phyloP scores from a whole-genome alignment of 2,329 filamentous ascomycete species.

The Claviceps capensis region DNA sequence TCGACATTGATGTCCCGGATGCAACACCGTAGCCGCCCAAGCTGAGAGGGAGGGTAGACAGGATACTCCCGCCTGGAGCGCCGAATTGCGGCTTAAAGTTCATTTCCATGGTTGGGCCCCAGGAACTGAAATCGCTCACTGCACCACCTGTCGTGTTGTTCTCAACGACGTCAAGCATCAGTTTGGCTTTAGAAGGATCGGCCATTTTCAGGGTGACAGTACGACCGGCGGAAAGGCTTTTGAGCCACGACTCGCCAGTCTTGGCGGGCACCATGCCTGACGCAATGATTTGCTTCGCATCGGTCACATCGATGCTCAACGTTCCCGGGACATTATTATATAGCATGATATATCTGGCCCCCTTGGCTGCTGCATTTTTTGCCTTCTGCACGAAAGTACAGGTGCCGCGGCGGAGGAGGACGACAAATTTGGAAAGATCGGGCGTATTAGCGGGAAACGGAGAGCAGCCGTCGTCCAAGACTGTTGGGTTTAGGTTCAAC shows the following conservation, averaged over 20 bases:
- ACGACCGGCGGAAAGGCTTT: slow-evolving; percentile 23
- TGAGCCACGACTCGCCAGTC: slow-evolving; percentile 32
- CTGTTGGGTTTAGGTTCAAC: slow-evolving; percentile 27
- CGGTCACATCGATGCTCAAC: slow-evolving; percentile 10
- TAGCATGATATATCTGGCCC: slow-evolving; percentile 46
- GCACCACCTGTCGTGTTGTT: slow-evolving; percentile 3
- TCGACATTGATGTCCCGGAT: slow-evolving; percentile 34
- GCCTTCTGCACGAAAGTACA: slow-evolving; percentile 21
- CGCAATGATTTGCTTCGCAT: slow-evolving; percentile 17
- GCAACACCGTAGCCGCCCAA: slow-evolving; percentile 24
- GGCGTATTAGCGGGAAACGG: slow-evolving; percentile 35
- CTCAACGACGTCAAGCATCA: neutral
- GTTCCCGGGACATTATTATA: slow-evolving; percentile 38
- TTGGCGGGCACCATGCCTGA: slow-evolving; percentile 16
- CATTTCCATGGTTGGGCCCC: slow-evolving; percentile 28
- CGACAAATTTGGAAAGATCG: slow-evolving; percentile 37
- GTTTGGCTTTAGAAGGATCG: slow-evolving; percentile 10
- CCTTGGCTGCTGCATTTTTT: slow-evolving; percentile 18
- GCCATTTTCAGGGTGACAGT: slow-evolving; percentile 25
- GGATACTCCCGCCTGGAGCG: slow-evolving; percentile 26
- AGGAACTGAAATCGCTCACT: slow-evolving; percentile 14
- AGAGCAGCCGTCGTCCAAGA: slow-evolving; percentile 32
- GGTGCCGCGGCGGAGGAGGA: slow-evolving; percentile 39
- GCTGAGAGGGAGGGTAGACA: slow-evolving; percentile 30
- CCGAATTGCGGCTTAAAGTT: slow-evolving; percentile 26